Conservation (phyloP, 2,329 filamentous ascomycete species). For the Arthroderma uncinatum region DNA sequence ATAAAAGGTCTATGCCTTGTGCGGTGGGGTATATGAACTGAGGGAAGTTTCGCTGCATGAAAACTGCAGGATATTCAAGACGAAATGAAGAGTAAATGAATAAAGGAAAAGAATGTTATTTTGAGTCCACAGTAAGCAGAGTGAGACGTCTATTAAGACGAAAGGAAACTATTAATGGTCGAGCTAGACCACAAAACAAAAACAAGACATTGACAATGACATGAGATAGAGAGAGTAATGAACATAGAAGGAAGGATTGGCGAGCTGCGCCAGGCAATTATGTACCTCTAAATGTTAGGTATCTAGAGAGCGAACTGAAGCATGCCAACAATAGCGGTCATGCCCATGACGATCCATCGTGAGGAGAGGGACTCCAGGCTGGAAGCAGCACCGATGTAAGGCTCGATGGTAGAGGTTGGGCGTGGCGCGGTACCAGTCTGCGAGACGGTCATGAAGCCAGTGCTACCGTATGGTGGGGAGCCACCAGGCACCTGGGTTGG, state of each 20-base stretch:
- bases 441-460: constrained; percentile 13
- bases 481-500: constrained; percentile 10
- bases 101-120: not conserved
- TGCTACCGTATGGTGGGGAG: constrained; percentile 4
- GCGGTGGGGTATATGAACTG: too few species aligned
- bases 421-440: constrained; percentile 13
- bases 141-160: not conserved
- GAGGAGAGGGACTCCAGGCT: not conserved
- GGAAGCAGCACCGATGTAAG: constrained; percentile 14
- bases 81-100: not conserved
- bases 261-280: not conserved
- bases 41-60: too few species aligned
- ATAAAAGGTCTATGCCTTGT: not conserved
- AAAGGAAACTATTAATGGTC: not conserved
- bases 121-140: not conserved
- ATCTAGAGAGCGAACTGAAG: constrained; percentile 3
- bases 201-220: constrained; percentile 2
- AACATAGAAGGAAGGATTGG: not conserved
- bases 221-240: constrained; percentile 1
- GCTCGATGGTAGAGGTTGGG: constrained; percentile 8
- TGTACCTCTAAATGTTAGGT: not conserved
- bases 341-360: not conserved
- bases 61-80: not conserved
- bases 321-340: not conserved
- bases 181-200: not conserved